A percentile compares a stretch with the other conserved stretches of the same genome.
phyloP scores from a whole-genome alignment of 257 asterid species.

The Marsdenia floribunda region DNA sequence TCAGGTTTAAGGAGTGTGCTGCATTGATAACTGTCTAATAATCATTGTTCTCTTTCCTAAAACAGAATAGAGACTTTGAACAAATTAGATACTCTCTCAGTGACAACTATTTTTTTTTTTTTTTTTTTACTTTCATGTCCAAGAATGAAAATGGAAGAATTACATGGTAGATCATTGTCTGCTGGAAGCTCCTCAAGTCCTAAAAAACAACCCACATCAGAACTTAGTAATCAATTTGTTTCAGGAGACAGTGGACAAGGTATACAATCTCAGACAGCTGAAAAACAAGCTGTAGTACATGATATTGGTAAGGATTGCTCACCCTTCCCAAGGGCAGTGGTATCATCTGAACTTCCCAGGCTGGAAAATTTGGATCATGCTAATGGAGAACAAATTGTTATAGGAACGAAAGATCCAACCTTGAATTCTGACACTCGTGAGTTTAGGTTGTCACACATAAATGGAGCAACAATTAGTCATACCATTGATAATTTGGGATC shows the following conservation, averaged over 20 bases:
- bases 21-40: background rate
- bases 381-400: background rate
- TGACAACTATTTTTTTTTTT: constrained; percentile 1
- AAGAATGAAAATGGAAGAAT: constrained; percentile 24
- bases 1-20: constrained; percentile 14
- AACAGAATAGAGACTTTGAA: background rate
- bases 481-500: constrained; percentile 20
- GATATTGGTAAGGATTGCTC: constrained; percentile 22
- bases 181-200: constrained; percentile 17
- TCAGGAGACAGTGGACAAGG: constrained; percentile 16
- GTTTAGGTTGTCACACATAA: constrained; percentile 19
- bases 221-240: constrained; percentile 12
- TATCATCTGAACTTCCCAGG: constrained; percentile 5
- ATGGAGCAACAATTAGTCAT: constrained; percentile 18
- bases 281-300: constrained; percentile 26
- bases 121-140: background rate
- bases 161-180: constrained; percentile 13
- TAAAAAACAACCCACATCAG: constrained; percentile 19
- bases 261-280: constrained; percentile 6
- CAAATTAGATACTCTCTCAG: background rate
- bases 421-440: background rate
- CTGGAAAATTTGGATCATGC: background rate
- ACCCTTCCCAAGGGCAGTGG: constrained; percentile 11
- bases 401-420: background rate
- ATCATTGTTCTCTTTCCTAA: background rate